These are phyloP conservation scores for Debaryomyces nepalensis DNA, from an alignment of 1,139 yeast genomes.

Conservation along the genomic window DNA sequence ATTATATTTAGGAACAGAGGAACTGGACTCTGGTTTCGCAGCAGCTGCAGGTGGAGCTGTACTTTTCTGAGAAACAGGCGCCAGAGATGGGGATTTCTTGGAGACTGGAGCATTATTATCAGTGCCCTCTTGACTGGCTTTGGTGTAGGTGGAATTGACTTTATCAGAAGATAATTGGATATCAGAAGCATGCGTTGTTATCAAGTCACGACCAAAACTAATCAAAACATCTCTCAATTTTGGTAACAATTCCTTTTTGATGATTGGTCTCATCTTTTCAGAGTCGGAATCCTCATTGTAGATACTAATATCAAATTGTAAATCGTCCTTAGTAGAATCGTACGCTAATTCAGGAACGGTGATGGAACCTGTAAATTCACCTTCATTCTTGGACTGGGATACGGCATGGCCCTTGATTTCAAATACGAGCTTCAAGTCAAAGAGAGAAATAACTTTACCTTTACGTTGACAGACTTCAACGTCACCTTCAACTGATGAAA, in stretches of 20 bases:
- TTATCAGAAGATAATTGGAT: conserved; percentile 74
- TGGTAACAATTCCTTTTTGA: conserved; percentile 70
- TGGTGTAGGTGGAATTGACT: conserved; percentile 70
- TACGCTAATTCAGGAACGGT: conserved; percentile 93
- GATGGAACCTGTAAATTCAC: conserved; percentile 65
- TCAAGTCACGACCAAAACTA: conserved; percentile 77
- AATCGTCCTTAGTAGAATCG: conserved; percentile 83
- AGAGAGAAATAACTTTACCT: conserved; percentile 92
- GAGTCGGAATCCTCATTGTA: conserved; percentile 62
- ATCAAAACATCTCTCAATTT: conserved; percentile 61
- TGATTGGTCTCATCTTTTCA: conserved; percentile 53
- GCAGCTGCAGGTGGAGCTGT: conserved; percentile 21
- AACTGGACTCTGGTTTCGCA: conserved; percentile 21
- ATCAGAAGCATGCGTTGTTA: conserved; percentile 77
- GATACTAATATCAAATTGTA: conserved; percentile 76
- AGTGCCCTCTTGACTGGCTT: conserved; percentile 56
- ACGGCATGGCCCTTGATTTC: conserved; percentile 52
- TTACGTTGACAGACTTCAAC: conserved; percentile 96
- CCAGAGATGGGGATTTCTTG: conserved; percentile 16
- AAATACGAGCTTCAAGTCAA: conserved; percentile 74
- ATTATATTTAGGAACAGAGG: conserved; percentile 64
- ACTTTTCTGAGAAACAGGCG: conserved; percentile 15
- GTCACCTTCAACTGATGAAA: conserved; percentile 87
- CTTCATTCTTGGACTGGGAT: conserved; percentile 31
- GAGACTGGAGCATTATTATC: conserved; percentile 21